Evolutionary conservation across 176 grass and related monocot genomes (phyloP).

Genomic region (Thalia dealbata): DNA sequence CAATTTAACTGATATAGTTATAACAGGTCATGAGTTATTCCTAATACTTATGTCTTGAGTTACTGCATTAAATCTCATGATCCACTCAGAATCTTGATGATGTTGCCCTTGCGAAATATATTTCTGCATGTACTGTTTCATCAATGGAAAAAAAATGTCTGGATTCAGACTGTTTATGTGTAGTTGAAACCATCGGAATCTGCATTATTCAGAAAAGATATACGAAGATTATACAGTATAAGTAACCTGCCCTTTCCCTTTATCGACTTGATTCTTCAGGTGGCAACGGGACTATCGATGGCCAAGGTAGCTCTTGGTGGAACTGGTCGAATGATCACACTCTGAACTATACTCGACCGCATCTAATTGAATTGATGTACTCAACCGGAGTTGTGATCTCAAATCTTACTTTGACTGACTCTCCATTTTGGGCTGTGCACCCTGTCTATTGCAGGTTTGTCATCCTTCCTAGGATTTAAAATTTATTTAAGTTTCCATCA

Average conservation of each 20-base stretch:
- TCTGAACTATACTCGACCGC: constrained; percentile 77
- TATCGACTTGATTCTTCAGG: constrained; percentile 30
- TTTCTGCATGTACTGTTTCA: neutral
- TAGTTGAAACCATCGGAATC: neutral
- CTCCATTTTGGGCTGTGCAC: constrained; percentile 92
- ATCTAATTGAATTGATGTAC: constrained; percentile 86
- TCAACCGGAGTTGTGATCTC: constrained; percentile 81
- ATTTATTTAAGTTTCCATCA: constrained; percentile 23
- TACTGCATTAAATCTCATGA: neutral
- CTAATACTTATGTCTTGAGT: neutral
- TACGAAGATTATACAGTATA: neutral
- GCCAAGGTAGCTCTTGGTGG: constrained; percentile 88
- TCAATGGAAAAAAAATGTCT: no score
- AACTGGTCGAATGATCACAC: constrained; percentile 50
- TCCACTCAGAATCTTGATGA: neutral
- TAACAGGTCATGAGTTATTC: constrained; percentile 43
- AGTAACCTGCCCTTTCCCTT: neutral
- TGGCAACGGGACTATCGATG: constrained; percentile 85
- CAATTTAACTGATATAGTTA: constrained; percentile 82
- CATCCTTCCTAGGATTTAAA: constrained; percentile 16
- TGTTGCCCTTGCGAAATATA: neutral
- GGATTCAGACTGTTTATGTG: neutral
- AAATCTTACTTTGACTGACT: constrained; percentile 84
- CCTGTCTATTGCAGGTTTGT: constrained; percentile 91
- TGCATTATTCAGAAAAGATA: neutral